These are phyloP conservation scores for Podila horticola DNA, from an alignment of 192 early-diverging fungal species.

Conservation along the genomic window DNA sequence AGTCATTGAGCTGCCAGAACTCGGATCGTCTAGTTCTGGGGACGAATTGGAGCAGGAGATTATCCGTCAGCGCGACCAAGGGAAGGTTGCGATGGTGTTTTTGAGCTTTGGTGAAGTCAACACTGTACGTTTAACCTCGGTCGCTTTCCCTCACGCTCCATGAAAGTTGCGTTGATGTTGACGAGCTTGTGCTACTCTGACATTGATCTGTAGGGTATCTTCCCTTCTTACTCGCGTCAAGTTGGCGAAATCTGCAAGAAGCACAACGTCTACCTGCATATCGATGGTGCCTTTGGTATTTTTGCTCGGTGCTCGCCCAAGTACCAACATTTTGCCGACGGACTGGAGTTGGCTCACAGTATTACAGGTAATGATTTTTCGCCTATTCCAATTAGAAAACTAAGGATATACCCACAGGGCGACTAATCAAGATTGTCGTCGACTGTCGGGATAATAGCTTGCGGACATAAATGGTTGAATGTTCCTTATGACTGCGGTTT, in stretches of 20 bases:
- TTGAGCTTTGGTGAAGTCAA: conserved; percentile 67
- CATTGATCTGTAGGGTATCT: conserved; percentile 27
- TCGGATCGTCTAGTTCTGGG: conserved; percentile 15
- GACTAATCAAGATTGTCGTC: no score
- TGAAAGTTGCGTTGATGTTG: not conserved
- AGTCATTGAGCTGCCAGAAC: conserved; percentile 48
- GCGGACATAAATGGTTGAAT: conserved; percentile 74
- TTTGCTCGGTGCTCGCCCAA: conserved; percentile 57
- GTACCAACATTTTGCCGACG: conserved; percentile 37
- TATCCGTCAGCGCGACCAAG: conserved; percentile 10
- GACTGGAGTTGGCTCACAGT: conserved; percentile 61
- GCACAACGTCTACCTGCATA: conserved; percentile 64
- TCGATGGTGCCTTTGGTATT: conserved; percentile 73
- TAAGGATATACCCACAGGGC: no score
- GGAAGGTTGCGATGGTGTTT: conserved; percentile 56
- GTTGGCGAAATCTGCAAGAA: conserved; percentile 53
- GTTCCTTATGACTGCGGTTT: conserved; percentile 71
- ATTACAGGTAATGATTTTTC: conserved; percentile 54
- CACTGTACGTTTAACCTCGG: conserved; percentile 28
- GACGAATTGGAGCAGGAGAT: conserved; percentile 22
- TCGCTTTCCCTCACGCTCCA: not conserved
- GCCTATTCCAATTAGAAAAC: no score
- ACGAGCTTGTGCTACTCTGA: not conserved
- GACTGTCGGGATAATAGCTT: conserved; percentile 20
- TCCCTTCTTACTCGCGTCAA: conserved; percentile 45